These are phyloP conservation scores for Byssothecium circinans DNA, from an alignment of 2,329 filamentous ascomycete genomes.

Conservation along the genomic window DNA sequence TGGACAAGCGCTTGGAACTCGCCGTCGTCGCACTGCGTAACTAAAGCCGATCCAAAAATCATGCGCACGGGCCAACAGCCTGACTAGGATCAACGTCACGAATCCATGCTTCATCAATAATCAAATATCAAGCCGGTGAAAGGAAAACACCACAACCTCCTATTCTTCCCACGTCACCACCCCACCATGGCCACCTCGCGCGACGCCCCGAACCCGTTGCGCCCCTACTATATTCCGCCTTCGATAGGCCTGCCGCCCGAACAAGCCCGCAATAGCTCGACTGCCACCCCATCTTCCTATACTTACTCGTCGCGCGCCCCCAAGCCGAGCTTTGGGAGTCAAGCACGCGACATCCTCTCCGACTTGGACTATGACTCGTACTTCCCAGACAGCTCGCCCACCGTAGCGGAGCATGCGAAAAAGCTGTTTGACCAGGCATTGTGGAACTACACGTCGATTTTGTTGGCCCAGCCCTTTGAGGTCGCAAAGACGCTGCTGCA, in stretches of 20 bases:
- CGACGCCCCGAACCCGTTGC: constrained; percentile 62
- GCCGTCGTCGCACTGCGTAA: no score
- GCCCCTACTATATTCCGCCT: constrained; percentile 72
- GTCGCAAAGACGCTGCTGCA: constrained; percentile 94
- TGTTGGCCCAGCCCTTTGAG: constrained; percentile 95
- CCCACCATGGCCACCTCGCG: constrained; percentile 47
- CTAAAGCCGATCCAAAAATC: background rate
- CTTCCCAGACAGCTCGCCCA: constrained; percentile 72
- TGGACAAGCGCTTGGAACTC: no score
- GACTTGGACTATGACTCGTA: constrained; percentile 94
- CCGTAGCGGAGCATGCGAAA: constrained; percentile 69
- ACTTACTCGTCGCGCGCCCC: constrained; percentile 38
- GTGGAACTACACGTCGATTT: constrained; percentile 87
- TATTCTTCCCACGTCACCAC: constrained; percentile 3
- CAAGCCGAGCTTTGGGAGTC: constrained; percentile 56
- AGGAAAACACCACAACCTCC: constrained; percentile 10
- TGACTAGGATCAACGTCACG: constrained; percentile 12
- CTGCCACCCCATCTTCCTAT: constrained; percentile 26
- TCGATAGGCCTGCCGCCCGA: constrained; percentile 63
- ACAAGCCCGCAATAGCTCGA: constrained; percentile 37
- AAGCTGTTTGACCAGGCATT: constrained; percentile 80
- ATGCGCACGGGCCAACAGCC: background rate
- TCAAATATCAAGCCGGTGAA: no score
- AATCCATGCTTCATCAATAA: constrained; percentile 6
- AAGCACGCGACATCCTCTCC: constrained; percentile 81